Evolutionary conservation across 2,329 filamentous ascomycete genomes (phyloP), one percentile per base, ranked within the genome.

Genomic region (Xylariaceae sp.): DNA sequence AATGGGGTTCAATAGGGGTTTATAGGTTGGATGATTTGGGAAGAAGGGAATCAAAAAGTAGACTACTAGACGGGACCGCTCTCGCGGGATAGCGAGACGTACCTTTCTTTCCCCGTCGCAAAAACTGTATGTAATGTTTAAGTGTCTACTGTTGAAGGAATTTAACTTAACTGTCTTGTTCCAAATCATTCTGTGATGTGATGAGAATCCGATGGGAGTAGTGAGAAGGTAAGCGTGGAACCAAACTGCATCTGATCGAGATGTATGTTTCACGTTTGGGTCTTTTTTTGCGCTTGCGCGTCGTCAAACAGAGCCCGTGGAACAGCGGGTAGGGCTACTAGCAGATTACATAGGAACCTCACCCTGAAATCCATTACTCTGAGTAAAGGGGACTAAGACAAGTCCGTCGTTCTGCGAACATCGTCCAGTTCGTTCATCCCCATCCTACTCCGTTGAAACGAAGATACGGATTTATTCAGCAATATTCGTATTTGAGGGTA

Each of bases 81-180:
- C 51, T 57, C 11, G 37, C 60, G 57, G 54, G 58, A 50, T 55
- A 55, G 63, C 51, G 42, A 56, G 23, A 30, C 23, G 23, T 30
- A 8, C 7, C 37, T 10, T 42, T 42, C 11, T 42, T 13, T 2
- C 37, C 37, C 8, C 37, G 37, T 42, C 37, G 37, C 37, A 42
- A 30, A 30, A 30, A 4, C 7, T 42, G 37, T 10, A 42, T 42
- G 37, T 42, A 42, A 42, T 42, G 8, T 73, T 73, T 68, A 74
- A 76, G 70, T 76, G 71, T 75, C 69, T 75, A 74, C 72, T 72
- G 51, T 59, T 37, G 23, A 42, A 42, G 60, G 52, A 47, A 63
- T 59, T 51, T 4, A 30, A 30, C 35, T 56, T 50, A 45, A 45
- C 44, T 61, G 57, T 62, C 51, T 52, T 55, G 56, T 57, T 61